Evolutionary conservation across 2,329 filamentous ascomycete genomes (phyloP), one percentile per base, ranked within the genome.

Genomic region (Grosmannia clavigera): DNA sequence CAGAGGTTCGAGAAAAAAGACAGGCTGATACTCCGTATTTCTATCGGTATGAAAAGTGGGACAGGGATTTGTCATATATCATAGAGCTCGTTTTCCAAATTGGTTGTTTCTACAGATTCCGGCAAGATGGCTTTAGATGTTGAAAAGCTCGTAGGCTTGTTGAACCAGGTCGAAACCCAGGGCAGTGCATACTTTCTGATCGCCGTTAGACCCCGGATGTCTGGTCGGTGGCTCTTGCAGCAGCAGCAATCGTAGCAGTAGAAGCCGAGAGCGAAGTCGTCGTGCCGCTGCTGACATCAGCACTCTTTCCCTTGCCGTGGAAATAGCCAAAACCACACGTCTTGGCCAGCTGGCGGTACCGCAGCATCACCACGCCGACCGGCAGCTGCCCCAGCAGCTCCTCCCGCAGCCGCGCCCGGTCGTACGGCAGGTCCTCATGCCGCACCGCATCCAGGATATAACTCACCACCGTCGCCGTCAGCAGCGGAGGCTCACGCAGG

Each of bases 401-500:
- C 0, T 66, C 62, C 29, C 69, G 71, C 33, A 85, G 64, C 53
- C 81, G 73, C 6, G 68, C 65, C 53, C 68, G 73, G 14, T 81
- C 74, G 63, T 75, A 82, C 0, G 78, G 75, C 14, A 86, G 66
- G 16, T 71, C 72, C 65, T 84, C 82, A 6, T 70, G 53, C 55
- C 72, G 70, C 29, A 88, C 71, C 0, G 79, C 78, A 10, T 80
- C 74, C 2, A 86, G 68, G 10, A 90, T 80, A 65, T 88, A 87
- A 0, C 67, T 70, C 1, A 76, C 73, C 1, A 88, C 81, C 0
- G 83, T 87, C 16, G 66, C 70, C 0, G 70, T 73, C 63, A 79
- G 74, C 3, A 89, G 68, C 2, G 86, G 84, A 16, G 84, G 83
- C 11, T 82, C 73, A 2, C 84, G 76, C n/a, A 87, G 71, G 1